Base-by-base conservation (phyloP, 2,329 filamentous ascomycete genomes). In the Ceratocystis ficicola region DNA sequence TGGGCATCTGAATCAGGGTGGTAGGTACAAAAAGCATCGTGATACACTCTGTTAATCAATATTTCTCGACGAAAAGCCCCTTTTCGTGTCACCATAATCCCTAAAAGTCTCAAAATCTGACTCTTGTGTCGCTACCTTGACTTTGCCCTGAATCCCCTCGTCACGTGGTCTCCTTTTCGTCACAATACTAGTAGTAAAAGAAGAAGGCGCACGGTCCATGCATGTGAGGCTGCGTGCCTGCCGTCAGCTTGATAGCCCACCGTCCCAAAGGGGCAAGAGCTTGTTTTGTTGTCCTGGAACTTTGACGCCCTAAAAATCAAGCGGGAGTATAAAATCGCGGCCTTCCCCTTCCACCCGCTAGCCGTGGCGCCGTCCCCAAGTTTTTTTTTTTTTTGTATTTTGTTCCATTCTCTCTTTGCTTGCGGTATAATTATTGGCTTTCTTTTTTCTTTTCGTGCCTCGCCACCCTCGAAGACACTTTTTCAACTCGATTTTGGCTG, bases 181-280 rank as follows among this genome's bases (percentile, higher is more conserved):
- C 55, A 30, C 8, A 20, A 25, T 36, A 6, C 10, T 30, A 32
- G 15, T 20, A n/a, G 1, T 4, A 32, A 28, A 17, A 25, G 22
- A 55, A 20, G 22, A 28, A 25, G 8, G 28, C 28, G 55, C 55
- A 59, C 55, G 55, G 55, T 10, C 55, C 55, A 59, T 59, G 55
- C 55, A 59, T 59, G 28, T 36, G 55, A 59, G 55, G 55, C 55
- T 59, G 55, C 55, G 55, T 59, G 55, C 55, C 55, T 59, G 28
- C 28, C 55, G 55, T 59, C 30, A 59, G 55, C 55, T 32, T 59
- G 28, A 20, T 36, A 32, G 22, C 30, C 6, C 55, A n/a, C 17
- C 55, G 12, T 59, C 55, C 55, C 28, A 59, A 59, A 59, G 25
- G n/a, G 55, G 55, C 55, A 59, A 59, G 55, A 36, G 55, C 55